phyloP scores from a whole-genome alignment of 441 rosid genomes.

The Dalechampia spathulata region DNA sequence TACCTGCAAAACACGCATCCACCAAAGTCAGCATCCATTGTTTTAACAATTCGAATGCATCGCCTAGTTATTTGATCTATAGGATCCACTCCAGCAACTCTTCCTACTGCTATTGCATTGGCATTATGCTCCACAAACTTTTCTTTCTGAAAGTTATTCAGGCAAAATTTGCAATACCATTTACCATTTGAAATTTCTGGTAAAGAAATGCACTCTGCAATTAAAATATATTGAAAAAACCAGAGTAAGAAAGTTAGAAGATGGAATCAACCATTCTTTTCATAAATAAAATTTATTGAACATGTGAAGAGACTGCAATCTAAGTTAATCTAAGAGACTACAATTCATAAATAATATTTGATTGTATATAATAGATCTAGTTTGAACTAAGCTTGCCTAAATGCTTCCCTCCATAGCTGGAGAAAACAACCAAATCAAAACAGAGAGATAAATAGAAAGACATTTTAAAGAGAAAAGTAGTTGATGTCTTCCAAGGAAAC shows the following conservation, averaged over 20 bases:
- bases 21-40: conserved; percentile 51
- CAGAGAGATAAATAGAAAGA: not conserved
- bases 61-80: conserved; percentile 72
- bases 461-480: not conserved
- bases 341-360: not conserved
- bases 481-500: too few species aligned
- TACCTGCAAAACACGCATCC: conserved; percentile 93
- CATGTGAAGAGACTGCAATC: too few species aligned
- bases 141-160: conserved; percentile 49
- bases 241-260: not conserved
- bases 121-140: conserved; percentile 60
- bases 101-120: conserved; percentile 87
- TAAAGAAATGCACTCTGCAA: conserved; percentile 56
- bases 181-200: conserved; percentile 47
- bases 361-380: not conserved
- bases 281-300: too few species aligned
- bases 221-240: not conserved
- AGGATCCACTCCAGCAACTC: conserved; percentile 83
- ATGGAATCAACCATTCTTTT: not conserved
- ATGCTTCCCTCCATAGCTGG: not conserved
- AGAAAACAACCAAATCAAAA: not conserved
- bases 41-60: conserved; percentile 78
- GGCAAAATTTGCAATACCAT: conserved; percentile 81
- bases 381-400: not conserved
- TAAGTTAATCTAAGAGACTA: too few species aligned